A percentile compares a stretch with the other conserved stretches of the same genome.
Conservation (phyloP, 345 rosid genomes). For the Murraya koenigii region DNA sequence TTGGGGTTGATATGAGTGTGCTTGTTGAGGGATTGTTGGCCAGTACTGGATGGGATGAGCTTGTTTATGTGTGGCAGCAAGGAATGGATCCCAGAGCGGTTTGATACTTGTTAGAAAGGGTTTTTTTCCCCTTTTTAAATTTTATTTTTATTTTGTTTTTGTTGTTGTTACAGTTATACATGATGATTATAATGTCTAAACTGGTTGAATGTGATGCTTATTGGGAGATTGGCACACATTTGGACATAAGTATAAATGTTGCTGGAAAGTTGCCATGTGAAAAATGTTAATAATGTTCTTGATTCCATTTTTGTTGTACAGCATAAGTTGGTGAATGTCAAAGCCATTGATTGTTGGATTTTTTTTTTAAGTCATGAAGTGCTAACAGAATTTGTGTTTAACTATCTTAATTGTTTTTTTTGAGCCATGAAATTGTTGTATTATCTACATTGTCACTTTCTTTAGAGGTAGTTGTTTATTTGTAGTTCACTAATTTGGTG, state of each 20-base stretch:
- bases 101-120: conserved; percentile 24
- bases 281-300: background rate
- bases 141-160: background rate
- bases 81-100: conserved; percentile 85
- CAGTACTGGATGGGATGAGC: conserved; percentile 94
- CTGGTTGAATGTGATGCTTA: background rate
- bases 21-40: conserved; percentile 91
- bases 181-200: background rate
- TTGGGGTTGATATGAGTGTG: conserved; percentile 88
- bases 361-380: background rate
- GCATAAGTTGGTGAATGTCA: background rate
- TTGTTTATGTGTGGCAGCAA: conserved; percentile 90
- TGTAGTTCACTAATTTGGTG: background rate
- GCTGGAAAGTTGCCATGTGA: background rate
- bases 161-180: background rate
- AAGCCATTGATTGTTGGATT: background rate
- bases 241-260: background rate
- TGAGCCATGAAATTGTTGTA: background rate
- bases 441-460: background rate
- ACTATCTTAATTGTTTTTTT: background rate
- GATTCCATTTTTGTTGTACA: background rate
- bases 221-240: background rate
- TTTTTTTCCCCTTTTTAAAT: background rate
- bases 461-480: background rate
- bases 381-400: background rate